These are phyloP conservation scores for Chlorella sp. DNA, from an alignment of 139 green algal genomes.

Conservation along the genomic window DNA sequence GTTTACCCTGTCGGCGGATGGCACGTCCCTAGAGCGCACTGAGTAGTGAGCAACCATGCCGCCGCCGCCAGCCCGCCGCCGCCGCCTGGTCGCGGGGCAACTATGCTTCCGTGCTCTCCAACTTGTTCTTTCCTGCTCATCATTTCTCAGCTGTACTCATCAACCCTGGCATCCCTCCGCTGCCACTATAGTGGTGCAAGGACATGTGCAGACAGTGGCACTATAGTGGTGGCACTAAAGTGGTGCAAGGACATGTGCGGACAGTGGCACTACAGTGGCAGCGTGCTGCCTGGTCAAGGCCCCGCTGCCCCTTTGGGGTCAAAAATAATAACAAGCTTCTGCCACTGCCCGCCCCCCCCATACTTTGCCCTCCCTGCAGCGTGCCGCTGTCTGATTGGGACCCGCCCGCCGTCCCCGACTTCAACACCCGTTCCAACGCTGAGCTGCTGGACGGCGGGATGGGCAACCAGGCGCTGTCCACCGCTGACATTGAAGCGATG, in stretches of 20 bases:
- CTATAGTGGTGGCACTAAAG: too few relatives aligned
- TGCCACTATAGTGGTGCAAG: too few relatives aligned
- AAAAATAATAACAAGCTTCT: too few relatives aligned
- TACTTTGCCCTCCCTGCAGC: neutral
- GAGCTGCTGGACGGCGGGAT: constrained; percentile 11
- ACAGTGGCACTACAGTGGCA: too few relatives aligned
- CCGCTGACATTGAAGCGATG: constrained; percentile 35
- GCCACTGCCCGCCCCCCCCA: neutral
- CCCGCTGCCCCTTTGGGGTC: too few relatives aligned
- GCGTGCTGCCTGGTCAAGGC: too few relatives aligned
- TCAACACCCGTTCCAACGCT: constrained; percentile 26
- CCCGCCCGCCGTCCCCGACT: neutral
- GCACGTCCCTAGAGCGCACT: constrained; percentile 23
- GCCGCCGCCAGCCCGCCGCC: neutral
- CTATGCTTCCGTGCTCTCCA: neutral
- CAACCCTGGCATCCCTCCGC: too few relatives aligned
- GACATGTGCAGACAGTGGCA: too few relatives aligned
- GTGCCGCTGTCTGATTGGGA: constrained; percentile 24
- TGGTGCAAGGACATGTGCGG: too few relatives aligned
- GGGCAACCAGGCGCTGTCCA: constrained; percentile 12
- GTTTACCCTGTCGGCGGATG: constrained; percentile 53
- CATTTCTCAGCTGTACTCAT: neutral
- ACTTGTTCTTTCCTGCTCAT: neutral
- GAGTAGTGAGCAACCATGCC: constrained; percentile 4
- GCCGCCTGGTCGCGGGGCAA: neutral